Evolutionary conservation across 2,329 filamentous ascomycete species (phyloP), one percentile per base, ranked within the genome.

Genomic region (Diaporthe vexans): DNA sequence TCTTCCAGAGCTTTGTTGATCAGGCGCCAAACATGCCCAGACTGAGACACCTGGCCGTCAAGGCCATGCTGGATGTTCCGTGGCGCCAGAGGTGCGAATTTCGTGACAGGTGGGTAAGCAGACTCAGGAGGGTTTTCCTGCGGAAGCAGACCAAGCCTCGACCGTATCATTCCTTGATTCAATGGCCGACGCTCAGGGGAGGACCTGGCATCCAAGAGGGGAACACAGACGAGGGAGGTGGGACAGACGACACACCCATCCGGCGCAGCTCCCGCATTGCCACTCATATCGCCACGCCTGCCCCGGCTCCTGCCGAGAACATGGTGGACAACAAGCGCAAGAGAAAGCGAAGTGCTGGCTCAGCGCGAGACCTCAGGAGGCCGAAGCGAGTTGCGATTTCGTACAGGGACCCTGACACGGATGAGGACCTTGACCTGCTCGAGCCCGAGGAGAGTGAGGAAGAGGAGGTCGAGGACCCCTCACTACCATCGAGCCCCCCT

Each of bases 71-170:
- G 63, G 91, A 95, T 79, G 89, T 91, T 59, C 92, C 93, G 15
- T 98, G 95, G 94, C 92, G 95, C 76, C 91, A 95, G 80, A 91
- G 96, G 56, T 94, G 94, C 24, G 88, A 89, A n/a, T 92, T 98
- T 79, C 90, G 95, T 52, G 91, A 93, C 77, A 90, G 91, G 77
- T 97, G 95, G 94, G 91, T 91, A 67, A 86, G 89, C n/a, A 91
- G 88, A 76, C 85, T 98, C 69, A 89, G 91, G 72, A 87, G 86
- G 17, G 88, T 95, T 3, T 95, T 94, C 78, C 87, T 91, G 65
- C 86, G 90, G 21, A 77, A 77, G 19, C 33, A 69, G 48, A 43
- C 74, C 10, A 76, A 79, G 71, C 56, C 76, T 76, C 74, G 57
- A 40, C 59, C 68, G 15, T 75, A 72, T n/a, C 74, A 74, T 29